Conservation (phyloP, 495 filamentous ascomycete genomes). For the Penicillium goetzii region DNA sequence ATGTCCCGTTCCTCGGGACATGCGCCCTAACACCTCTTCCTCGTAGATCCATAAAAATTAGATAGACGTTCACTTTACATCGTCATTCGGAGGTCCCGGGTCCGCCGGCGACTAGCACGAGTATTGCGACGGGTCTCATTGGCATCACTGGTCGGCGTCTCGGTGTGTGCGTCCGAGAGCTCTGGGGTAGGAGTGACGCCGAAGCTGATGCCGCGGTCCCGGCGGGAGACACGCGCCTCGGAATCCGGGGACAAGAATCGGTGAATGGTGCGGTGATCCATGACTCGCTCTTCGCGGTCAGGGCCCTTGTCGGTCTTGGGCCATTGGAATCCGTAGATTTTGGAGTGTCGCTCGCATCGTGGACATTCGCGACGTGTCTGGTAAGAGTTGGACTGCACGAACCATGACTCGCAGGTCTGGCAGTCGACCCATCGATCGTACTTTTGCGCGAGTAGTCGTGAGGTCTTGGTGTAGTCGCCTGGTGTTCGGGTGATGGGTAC, state of each 20-base stretch:
- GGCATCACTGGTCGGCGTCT: slow-evolving; percentile 43
- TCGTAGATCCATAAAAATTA: slow-evolving; percentile 9
- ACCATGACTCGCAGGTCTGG: slow-evolving; percentile 75
- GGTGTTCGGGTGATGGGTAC: slow-evolving; percentile 57
- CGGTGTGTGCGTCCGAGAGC: slow-evolving; percentile 44
- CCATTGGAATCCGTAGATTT: slow-evolving; percentile 93
- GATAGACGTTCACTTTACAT: slow-evolving; percentile 38
- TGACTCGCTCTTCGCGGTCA: slow-evolving; percentile 76
- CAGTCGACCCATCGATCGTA: slow-evolving; percentile 86
- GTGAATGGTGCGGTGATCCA: slow-evolving; percentile 74
- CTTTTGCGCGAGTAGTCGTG: slow-evolving; percentile 68
- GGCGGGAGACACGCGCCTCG: slow-evolving; percentile 60
- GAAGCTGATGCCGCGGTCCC: slow-evolving; percentile 46
- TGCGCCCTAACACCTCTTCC: slow-evolving; percentile 2
- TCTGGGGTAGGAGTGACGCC: slow-evolving; percentile 45
- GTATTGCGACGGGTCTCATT: slow-evolving; percentile 40
- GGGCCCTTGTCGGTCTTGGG: slow-evolving; percentile 87
- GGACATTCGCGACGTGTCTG: slow-evolving; percentile 82
- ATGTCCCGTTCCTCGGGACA: neutral
- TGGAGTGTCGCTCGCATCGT: slow-evolving; percentile 92
- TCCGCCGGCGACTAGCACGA: slow-evolving; percentile 41
- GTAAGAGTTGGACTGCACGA: slow-evolving; percentile 87
- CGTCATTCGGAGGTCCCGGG: slow-evolving; percentile 44
- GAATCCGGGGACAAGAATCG: slow-evolving; percentile 69
- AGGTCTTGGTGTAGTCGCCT: slow-evolving; percentile 79